A percentile compares a stretch with the other conserved stretches of the same genome.
Evolutionary conservation across 2,329 filamentous ascomycete species (phyloP).

Genomic region (Myriosclerotinia scirpicola): DNA sequence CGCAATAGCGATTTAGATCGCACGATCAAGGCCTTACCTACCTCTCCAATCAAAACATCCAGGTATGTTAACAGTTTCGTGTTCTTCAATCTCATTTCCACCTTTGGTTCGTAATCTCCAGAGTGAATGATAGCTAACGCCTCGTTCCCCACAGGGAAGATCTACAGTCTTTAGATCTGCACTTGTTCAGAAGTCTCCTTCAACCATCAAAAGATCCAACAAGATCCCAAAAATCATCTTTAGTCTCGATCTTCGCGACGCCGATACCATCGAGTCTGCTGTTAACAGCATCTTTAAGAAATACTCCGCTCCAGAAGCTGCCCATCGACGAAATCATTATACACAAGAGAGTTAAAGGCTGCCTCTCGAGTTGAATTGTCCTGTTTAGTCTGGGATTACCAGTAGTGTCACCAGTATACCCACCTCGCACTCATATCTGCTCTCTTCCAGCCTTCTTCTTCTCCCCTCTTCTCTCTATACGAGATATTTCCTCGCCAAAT

Average conservation of each 20-base stretch:
- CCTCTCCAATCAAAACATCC: background rate
- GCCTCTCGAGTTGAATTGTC: too few relatives aligned
- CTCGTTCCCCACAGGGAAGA: background rate
- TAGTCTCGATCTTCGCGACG: slow-evolving; percentile 76
- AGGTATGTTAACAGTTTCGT: background rate
- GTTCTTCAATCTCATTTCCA: background rate
- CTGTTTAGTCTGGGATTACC: too few relatives aligned
- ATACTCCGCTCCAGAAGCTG: slow-evolving; percentile 63
- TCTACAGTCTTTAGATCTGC: too few relatives aligned
- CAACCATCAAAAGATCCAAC: slow-evolving; percentile 8
- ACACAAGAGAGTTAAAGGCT: too few relatives aligned
- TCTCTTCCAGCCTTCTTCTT: too few relatives aligned
- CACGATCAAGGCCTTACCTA: background rate
- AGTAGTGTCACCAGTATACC: too few relatives aligned
- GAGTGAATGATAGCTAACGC: background rate
- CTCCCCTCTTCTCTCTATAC: too few relatives aligned
- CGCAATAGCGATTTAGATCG: accelerated
- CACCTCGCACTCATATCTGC: too few relatives aligned
- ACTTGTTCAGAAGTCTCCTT: too few relatives aligned
- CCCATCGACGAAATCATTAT: too few relatives aligned
- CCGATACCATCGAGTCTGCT: slow-evolving; percentile 65
- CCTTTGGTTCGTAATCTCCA: background rate
- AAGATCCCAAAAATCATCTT: slow-evolving; percentile 70
- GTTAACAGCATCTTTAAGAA: slow-evolving; percentile 64
- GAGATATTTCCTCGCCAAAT: too few relatives aligned